These are phyloP conservation scores for Ruellia speciosa DNA, from an alignment of 305 asterid genomes.

Conservation along the genomic window DNA sequence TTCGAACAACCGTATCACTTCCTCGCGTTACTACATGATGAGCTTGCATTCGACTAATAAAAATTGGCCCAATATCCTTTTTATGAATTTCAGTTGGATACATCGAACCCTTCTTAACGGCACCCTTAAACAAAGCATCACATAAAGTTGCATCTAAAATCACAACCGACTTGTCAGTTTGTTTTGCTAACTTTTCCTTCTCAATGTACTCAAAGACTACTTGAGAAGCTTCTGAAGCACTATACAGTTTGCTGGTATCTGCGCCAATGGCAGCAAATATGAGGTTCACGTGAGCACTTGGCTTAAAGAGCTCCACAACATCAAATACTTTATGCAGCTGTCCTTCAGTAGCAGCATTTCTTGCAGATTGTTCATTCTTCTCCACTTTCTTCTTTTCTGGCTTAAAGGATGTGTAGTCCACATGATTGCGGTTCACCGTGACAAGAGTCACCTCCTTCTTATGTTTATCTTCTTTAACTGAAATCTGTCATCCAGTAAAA, in stretches of 20 bases:
- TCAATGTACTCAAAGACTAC: conserved; percentile 73
- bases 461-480: conserved; percentile 84
- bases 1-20: conserved; percentile 50
- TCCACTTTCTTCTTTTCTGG: conserved; percentile 74
- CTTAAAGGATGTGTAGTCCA: conserved; percentile 62
- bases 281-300: conserved; percentile 74
- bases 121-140: conserved; percentile 89
- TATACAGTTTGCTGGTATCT: conserved; percentile 49
- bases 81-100: conserved; percentile 89
- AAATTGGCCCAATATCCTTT: conserved; percentile 66
- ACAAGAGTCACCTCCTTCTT: conserved; percentile 59
- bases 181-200: conserved; percentile 75
- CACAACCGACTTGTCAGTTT: conserved; percentile 51
- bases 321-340: conserved; percentile 46
- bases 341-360: conserved; percentile 35
- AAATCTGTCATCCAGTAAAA: conserved; percentile 51
- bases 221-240: conserved; percentile 72
- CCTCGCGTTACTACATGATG: conserved; percentile 71
- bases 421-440: conserved; percentile 70
- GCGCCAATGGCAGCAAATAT: conserved; percentile 67
- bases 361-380: conserved; percentile 40
- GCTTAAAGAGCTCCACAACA: conserved; percentile 68
- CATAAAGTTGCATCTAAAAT: conserved; percentile 70
- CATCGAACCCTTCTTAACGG: conserved; percentile 73
- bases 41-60: conserved; percentile 84